These are phyloP conservation scores for Didymella arachidicola DNA, from an alignment of 2,329 filamentous ascomycete genomes.

Conservation along the genomic window DNA sequence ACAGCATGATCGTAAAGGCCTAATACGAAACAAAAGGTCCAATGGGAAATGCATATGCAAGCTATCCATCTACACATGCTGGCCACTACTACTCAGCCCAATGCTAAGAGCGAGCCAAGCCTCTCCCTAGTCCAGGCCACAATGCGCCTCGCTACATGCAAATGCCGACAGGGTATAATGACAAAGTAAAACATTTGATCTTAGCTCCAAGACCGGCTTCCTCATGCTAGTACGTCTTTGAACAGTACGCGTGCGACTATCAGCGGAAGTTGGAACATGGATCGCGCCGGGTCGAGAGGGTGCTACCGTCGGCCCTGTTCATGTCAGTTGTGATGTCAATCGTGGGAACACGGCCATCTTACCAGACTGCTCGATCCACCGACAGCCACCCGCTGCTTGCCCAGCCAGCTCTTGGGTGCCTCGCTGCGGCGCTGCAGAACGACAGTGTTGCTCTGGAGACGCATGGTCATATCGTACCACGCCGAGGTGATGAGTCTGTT, in stretches of 20 bases:
- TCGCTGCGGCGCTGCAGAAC: slow-evolving; percentile 78
- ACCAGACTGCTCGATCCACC: slow-evolving; percentile 37
- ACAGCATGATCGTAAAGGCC: not conserved
- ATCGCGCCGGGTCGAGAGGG: slow-evolving; percentile 24
- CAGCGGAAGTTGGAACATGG: slow-evolving; percentile 20
- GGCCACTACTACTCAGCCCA: not conserved
- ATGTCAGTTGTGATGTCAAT: not conserved
- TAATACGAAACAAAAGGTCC: not conserved
- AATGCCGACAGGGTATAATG: slow-evolving; percentile 24
- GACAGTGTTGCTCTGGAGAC: slow-evolving; percentile 84
- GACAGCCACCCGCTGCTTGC: slow-evolving; percentile 74
- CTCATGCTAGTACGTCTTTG: not conserved
- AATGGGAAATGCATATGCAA: slow-evolving; percentile 10
- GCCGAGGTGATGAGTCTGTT: slow-evolving; percentile 81
- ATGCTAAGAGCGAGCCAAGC: not conserved
- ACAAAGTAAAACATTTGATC: slow-evolving; percentile 21
- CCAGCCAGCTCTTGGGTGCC: slow-evolving; percentile 80
- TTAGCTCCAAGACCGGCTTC: not conserved
- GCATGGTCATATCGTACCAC: slow-evolving; percentile 82
- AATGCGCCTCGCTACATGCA: slow-evolving; percentile 21
- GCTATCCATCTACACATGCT: slow-evolving; percentile 8
- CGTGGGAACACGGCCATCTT: slow-evolving; percentile 4
- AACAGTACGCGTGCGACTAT: slow-evolving; percentile 8
- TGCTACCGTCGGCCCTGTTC: slow-evolving; percentile 31
- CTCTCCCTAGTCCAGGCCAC: slow-evolving; percentile 5